These are phyloP conservation scores for Porphyra umbilicalis DNA, from an alignment of 31 red algal genomes.

Conservation along the genomic window DNA sequence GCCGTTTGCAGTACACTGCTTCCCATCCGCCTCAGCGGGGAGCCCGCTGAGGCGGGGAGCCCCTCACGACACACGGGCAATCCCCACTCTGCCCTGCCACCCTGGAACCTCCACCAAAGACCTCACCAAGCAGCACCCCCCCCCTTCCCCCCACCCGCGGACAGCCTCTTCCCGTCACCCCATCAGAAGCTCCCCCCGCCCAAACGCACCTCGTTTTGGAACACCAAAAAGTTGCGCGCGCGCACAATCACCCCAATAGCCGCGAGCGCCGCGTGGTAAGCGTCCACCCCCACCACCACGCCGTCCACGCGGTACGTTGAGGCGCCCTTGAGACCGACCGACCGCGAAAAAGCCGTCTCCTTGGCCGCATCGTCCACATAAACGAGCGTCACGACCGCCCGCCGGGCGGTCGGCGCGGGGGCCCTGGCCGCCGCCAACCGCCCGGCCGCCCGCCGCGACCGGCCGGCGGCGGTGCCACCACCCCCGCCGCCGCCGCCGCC, in stretches of 20 bases:
- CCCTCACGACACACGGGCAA: too few relatives aligned
- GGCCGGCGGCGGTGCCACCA: not conserved
- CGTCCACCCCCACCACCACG: slow-evolving; percentile 40
- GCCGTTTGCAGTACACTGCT: too few relatives aligned
- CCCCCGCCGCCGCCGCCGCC: not conserved
- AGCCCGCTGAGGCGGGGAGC: too few relatives aligned
- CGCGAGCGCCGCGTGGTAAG: slow-evolving; percentile 58
- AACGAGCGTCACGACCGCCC: slow-evolving; percentile 61
- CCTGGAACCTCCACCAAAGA: not conserved
- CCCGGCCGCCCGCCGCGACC: not conserved
- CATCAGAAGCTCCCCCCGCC: not conserved
- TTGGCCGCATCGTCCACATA: slow-evolving; percentile 36
- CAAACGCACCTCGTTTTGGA: slow-evolving; percentile 76
- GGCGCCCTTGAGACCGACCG: slow-evolving; percentile 43
- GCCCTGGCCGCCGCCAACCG: slow-evolving; percentile 5
- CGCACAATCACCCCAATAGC: slow-evolving; percentile 62
- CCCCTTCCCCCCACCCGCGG: too few relatives aligned
- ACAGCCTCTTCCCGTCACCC: too few relatives aligned
- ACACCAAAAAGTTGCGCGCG: slow-evolving; percentile 90
- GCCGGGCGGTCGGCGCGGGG: slow-evolving; percentile 19
- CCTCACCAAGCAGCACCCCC: not conserved
- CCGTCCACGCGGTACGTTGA: slow-evolving; percentile 67
- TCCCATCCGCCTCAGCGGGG: too few relatives aligned
- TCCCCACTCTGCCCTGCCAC: too few relatives aligned
- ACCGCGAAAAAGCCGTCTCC: slow-evolving; percentile 65